phyloP scores from a whole-genome alignment of 2,329 filamentous ascomycete genomes.

The Sphaerostilbella broomeana region DNA sequence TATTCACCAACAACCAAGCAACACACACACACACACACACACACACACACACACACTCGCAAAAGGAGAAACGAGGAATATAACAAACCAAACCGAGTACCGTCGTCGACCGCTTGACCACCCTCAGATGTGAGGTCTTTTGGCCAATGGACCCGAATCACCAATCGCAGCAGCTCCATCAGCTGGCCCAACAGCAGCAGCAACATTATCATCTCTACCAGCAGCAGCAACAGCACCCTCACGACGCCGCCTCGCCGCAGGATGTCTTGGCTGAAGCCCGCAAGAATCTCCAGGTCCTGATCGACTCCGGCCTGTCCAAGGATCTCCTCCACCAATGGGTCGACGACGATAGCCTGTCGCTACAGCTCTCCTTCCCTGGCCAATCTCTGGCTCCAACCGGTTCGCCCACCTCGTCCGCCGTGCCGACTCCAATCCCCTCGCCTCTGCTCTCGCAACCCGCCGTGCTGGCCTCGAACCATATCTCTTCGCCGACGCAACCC shows the following conservation, averaged over 20 bases:
- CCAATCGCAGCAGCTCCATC: conserved; percentile 20
- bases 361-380: conserved; percentile 23
- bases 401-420: conserved; percentile 6
- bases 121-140: conserved; percentile 23
- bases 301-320: conserved; percentile 39
- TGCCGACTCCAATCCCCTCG: conserved; percentile 14
- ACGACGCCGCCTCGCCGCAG: conserved; percentile 31
- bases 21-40: too few species aligned
- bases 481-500: conserved; percentile 15
- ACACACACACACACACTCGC: too few species aligned
- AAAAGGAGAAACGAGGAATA: background rate
- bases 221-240: conserved; percentile 20
- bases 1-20: background rate
- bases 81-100: conserved; percentile 8
- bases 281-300: conserved; percentile 40
- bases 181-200: conserved; percentile 14
- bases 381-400: conserved; percentile 8
- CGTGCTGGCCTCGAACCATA: conserved; percentile 9
- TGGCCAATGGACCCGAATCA: conserved; percentile 27
- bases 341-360: conserved; percentile 32
- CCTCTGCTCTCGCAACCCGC: conserved; percentile 11
- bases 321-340: conserved; percentile 37
- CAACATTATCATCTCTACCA: background rate
- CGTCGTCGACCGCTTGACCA: conserved; percentile 15
- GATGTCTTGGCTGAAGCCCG: conserved; percentile 40